Percentiles rank a stretch among this genome's conserved stretches.
phyloP scores from a whole-genome alignment of 495 filamentous ascomycete species.

The Daldinia caldariorum region DNA sequence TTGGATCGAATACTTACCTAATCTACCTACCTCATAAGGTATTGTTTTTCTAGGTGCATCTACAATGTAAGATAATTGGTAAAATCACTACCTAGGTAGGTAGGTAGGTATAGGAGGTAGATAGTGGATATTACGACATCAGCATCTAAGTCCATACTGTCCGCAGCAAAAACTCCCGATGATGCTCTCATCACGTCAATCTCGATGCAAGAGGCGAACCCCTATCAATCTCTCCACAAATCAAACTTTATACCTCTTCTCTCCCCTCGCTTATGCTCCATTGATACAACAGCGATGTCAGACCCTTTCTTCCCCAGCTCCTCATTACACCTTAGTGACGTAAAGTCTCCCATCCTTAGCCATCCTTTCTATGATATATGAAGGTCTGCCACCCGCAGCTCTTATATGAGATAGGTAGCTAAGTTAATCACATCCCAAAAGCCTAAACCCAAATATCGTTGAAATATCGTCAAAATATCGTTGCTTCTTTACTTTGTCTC shows the following conservation, averaged over 20 bases:
- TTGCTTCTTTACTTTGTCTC: too few species aligned
- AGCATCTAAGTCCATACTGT: not conserved
- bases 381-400: slow-evolving; percentile 9
- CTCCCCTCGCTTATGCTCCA: not conserved
- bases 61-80: too few species aligned
- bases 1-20: too few species aligned
- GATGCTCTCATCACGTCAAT: slow-evolving; percentile 28
- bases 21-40: too few species aligned
- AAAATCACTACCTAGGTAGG: too few species aligned
- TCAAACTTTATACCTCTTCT: slow-evolving; percentile 5
- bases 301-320: slow-evolving; percentile 1
- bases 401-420: not conserved
- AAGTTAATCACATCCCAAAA: not conserved
- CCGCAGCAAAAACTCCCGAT: slow-evolving; percentile 23
- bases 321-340: slow-evolving; percentile 20
- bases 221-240: slow-evolving; percentile 4
- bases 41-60: too few species aligned
- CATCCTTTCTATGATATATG: slow-evolving; percentile 20
- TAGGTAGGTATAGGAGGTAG: too few species aligned
- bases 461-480: too few species aligned
- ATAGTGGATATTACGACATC: not conserved
- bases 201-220: slow-evolving; percentile 4
- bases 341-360: slow-evolving; percentile 4
- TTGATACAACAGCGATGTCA: not conserved
- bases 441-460: too few species aligned